Conservation (phyloP, 2,329 filamentous ascomycete species). For the Diaporthe sp. region DNA sequence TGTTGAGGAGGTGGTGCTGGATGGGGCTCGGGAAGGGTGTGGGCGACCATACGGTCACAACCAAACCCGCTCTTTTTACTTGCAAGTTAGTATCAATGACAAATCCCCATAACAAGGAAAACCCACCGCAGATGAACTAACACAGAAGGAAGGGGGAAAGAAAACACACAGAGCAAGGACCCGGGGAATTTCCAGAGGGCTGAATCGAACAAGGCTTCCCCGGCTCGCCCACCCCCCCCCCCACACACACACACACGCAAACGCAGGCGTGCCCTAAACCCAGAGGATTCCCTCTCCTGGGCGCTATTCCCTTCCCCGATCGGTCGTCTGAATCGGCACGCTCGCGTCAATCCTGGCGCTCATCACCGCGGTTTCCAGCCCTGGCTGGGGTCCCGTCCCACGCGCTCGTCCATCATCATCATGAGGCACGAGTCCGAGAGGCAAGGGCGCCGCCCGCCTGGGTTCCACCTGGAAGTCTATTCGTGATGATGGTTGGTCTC, state of each 20-base stretch:
- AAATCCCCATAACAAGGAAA: not conserved
- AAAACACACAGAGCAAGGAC: not conserved
- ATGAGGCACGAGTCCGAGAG: not conserved
- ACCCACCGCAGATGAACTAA: not conserved
- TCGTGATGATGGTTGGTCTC: not conserved
- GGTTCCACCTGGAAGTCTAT: conserved; percentile 4
- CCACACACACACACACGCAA: not conserved
- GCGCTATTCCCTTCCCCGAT: not conserved
- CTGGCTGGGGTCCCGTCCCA: conserved; percentile 14
- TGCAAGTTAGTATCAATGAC: conserved; percentile 6
- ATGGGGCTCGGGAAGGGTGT: not conserved
- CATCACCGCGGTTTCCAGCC: conserved; percentile 24
- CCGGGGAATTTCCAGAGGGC: conserved; percentile 18
- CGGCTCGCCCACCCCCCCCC: not conserved
- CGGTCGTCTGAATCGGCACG: not conserved
- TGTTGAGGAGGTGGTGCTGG: not conserved
- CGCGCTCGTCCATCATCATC: not conserved
- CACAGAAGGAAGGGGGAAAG: not conserved
- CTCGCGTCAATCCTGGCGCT: not conserved
- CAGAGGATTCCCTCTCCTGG: not conserved
- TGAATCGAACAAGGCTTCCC: conserved; percentile 22
- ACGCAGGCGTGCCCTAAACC: not conserved
- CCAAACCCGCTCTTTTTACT: not conserved
- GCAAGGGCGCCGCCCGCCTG: not conserved
- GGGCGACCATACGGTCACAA: not conserved